Percentiles rank a stretch among this genome's conserved stretches.
Conservation (phyloP, 768 basidiomycete genomes). For the Suillus variegatus region DNA sequence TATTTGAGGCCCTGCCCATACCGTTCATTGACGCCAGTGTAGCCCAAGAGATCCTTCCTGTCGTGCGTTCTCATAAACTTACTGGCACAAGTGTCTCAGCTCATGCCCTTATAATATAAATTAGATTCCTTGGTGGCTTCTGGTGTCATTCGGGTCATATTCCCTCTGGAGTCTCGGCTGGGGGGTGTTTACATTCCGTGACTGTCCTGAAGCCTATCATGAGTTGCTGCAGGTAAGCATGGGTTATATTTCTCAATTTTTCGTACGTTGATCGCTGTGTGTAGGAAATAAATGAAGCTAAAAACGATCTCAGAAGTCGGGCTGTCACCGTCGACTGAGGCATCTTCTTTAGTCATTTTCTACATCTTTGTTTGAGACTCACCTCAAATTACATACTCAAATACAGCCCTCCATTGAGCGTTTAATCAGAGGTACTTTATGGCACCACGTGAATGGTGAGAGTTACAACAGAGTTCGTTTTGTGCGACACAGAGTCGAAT, state of each 20-base stretch:
- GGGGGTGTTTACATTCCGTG: conserved; percentile 71
- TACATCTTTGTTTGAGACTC: neutral
- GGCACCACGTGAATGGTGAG: neutral
- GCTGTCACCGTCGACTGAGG: conserved; percentile 62
- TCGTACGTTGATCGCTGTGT: neutral
- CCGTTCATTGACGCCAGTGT: conserved; percentile 51
- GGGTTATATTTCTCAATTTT: neutral
- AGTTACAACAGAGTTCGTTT: neutral
- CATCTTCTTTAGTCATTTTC: neutral
- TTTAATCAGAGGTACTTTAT: neutral
- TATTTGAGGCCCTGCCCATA: conserved; percentile 55
- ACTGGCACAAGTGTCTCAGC: neutral
- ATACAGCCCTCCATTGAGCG: neutral
- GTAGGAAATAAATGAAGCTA: conserved; percentile 63
- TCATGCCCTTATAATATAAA: neutral
- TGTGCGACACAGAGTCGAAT: neutral
- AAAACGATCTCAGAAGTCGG: conserved; percentile 55
- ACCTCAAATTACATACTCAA: neutral
- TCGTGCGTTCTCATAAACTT: conserved; percentile 44
- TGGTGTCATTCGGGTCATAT: conserved; percentile 79
- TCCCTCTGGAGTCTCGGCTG: conserved; percentile 76
- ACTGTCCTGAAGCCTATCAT: conserved; percentile 79
- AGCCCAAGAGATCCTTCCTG: conserved; percentile 55
- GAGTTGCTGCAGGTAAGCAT: conserved; percentile 61
- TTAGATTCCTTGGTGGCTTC: conserved; percentile 84